These are phyloP conservation scores for Penicillium sp. DNA, from an alignment of 2,329 filamentous ascomycete species.

Conservation along the genomic window DNA sequence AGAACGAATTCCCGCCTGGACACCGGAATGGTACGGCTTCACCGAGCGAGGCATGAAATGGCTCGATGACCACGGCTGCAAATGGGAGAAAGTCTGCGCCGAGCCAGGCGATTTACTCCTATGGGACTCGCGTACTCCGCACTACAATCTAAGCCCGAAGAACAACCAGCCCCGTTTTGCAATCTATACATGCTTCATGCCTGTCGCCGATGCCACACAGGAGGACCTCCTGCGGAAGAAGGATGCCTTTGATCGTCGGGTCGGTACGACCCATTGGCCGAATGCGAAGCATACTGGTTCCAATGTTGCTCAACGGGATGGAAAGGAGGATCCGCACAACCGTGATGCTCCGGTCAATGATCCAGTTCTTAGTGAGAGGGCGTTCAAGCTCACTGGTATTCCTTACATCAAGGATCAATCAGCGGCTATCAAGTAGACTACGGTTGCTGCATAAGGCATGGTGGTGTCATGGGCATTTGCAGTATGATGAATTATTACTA, in stretches of 20 bases:
- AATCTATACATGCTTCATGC: slow-evolving; percentile 49
- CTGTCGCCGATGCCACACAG: slow-evolving; percentile 44
- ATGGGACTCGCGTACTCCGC: slow-evolving; percentile 46
- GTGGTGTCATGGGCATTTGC: too few species aligned
- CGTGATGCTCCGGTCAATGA: slow-evolving; percentile 46
- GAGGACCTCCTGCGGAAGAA: slow-evolving; percentile 50
- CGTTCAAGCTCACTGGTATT: slow-evolving; percentile 54
- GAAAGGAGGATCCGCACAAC: slow-evolving; percentile 31
- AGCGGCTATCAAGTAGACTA: neutral
- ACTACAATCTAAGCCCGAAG: slow-evolving; percentile 46
- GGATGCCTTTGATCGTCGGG: slow-evolving; percentile 43
- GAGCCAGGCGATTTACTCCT: slow-evolving; percentile 51
- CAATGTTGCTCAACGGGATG: slow-evolving; percentile 27
- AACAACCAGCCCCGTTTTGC: slow-evolving; percentile 35
- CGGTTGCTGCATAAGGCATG: slow-evolving; percentile 4
- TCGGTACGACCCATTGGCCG: slow-evolving; percentile 50
- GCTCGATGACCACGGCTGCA: slow-evolving; percentile 34
- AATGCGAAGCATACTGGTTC: slow-evolving; percentile 29
- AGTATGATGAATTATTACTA: too few species aligned
- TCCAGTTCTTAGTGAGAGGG: slow-evolving; percentile 45
- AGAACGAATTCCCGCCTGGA: slow-evolving; percentile 31
- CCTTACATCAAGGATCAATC: slow-evolving; percentile 43
- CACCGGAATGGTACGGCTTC: slow-evolving; percentile 37
- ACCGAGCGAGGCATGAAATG: slow-evolving; percentile 36
- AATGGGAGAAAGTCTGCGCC: slow-evolving; percentile 44